Base-by-base conservation (phyloP, 768 basidiomycete genomes). In the Chlorophyllum brunneum region DNA sequence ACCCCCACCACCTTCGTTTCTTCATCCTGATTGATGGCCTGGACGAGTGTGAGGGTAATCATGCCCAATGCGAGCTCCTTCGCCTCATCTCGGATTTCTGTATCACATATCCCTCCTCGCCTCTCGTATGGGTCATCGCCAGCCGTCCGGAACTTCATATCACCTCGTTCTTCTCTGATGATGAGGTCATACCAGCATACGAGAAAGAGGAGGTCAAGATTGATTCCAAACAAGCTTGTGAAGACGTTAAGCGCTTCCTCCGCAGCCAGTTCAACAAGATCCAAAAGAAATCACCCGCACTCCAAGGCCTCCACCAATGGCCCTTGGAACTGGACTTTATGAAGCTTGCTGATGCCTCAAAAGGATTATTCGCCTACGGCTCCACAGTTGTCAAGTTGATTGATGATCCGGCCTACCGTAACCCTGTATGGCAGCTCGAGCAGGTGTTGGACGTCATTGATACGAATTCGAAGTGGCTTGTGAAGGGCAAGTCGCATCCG, bases 301-400 rank as follows among this genome's bases (percentile, higher is more conserved):
- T 20, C 1, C 2, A 30, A 2, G 7, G 13, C 13, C 13, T 31
- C 0, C 39, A 49, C 11, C 49, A 54, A 20, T 67, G 64, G 65
- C 65, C 63, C 4, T 3, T 31, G 8, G 11, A 48, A 1, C 42
- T 51, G 2, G 31, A 53, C 2, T 43, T 64, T 3, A 38, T 59
- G 11, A 18, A 13, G 1, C 48, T 67, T 1, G 56, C 59, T 0
- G 9, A 57, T 2, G 62, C 55, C 13, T 55, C 64, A 2, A 59
- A 57, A 2, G 61, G 63, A 8, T 57, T 58, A 33, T 66, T 66
- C 39, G 59, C 65, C 33, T 67, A 64, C 29, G 57, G 56, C 5
- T 55, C 60, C 0, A 59, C 58, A 2, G 52, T 59, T 22, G 22
- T 61, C 4, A 58, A 58, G 11, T 65, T 57, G 48, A 48, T 65